These are phyloP conservation scores for Rosa hybrid DNA, from an alignment of 331 rosid genomes.

Conservation along the genomic window DNA sequence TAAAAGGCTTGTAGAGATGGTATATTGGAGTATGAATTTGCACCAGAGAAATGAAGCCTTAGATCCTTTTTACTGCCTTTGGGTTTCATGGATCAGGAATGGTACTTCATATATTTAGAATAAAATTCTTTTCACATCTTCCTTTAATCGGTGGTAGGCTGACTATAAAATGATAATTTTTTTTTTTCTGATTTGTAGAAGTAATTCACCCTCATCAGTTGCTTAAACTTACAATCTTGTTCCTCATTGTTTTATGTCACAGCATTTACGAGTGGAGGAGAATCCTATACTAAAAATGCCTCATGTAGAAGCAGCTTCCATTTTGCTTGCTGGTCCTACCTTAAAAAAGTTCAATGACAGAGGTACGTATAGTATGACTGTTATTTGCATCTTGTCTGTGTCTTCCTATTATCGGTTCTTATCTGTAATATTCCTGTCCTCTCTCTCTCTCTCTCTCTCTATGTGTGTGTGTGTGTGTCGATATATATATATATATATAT, in stretches of 20 bases:
- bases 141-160: neutral
- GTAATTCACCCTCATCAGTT: neutral
- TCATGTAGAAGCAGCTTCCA: conserved; percentile 94
- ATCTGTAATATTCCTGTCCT: neutral
- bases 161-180: neutral
- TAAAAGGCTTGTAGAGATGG: neutral
- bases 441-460: neutral
- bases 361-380: conserved; percentile 49
- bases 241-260: conserved; percentile 34
- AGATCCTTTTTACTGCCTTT: neutral
- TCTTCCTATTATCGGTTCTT: conserved; percentile 4
- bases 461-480: neutral
- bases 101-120: neutral
- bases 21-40: neutral
- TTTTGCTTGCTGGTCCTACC: conserved; percentile 94
- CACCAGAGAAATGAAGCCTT: neutral
- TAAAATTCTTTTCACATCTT: neutral
- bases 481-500: neutral
- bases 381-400: conserved; percentile 25
- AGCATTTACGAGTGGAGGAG: conserved; percentile 99
- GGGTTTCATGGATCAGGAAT: neutral
- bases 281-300: conserved; percentile 92
- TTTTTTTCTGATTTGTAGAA: neutral
- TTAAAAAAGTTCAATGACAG: conserved; percentile 91
- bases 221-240: neutral